A percentile compares a stretch with the other conserved stretches of the same genome.
These are phyloP conservation scores for Magnusiomyces paraingens DNA, from an alignment of 1,139 yeast species.

Conservation along the genomic window DNA sequence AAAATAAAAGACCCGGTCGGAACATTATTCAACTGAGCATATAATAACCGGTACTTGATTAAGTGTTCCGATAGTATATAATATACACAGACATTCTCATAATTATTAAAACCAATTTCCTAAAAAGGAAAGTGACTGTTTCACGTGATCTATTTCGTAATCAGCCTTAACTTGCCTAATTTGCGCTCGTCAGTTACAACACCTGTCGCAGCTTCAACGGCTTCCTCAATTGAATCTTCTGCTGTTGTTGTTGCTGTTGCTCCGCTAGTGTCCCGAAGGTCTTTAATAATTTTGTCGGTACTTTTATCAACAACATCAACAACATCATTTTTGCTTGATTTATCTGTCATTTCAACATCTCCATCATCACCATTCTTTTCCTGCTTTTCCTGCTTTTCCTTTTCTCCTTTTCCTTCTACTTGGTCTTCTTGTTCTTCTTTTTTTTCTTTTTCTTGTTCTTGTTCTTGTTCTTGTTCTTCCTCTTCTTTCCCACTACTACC, in stretches of 20 bases:
- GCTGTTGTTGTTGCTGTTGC: too few species aligned
- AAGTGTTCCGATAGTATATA: too few species aligned
- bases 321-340: neutral
- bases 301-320: slow-evolving; percentile 7
- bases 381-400: too few species aligned
- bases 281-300: neutral
- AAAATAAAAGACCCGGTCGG: neutral
- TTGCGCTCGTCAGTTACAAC: neutral
- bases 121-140: too few species aligned
- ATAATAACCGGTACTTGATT: too few species aligned
- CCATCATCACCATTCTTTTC: neutral
- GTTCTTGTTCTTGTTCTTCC: neutral
- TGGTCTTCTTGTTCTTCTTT: neutral
- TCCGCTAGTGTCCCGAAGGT: too few species aligned
- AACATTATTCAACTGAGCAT: neutral
- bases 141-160: neutral
- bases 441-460: neutral
- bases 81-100: too few species aligned
- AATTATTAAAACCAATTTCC: too few species aligned
- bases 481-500: neutral
- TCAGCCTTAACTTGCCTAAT: neutral
- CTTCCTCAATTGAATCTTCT: too few species aligned
- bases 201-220: neutral
- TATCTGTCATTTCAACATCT: slow-evolving; percentile 8
- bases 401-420: neutral